Base-by-base conservation (phyloP, 352 stramenopile species). In the Peronospora farinosa region DNA sequence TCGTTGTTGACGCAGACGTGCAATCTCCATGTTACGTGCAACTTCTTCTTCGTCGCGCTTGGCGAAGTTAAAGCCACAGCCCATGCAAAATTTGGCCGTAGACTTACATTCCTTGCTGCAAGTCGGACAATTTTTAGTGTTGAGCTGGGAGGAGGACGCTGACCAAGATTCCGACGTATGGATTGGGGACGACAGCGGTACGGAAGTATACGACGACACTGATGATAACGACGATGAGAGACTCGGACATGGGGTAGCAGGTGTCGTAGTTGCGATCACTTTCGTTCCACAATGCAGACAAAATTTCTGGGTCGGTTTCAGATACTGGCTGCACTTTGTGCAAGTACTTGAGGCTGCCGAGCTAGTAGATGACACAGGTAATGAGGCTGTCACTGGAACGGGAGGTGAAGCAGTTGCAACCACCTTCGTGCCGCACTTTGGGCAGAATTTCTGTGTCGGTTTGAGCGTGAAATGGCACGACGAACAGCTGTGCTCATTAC, bases 41-140 rank as follows among this genome's bases (percentile, higher is more conserved):
- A 92, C 76, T 63, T 92, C 70, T 21, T 88, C 74, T 37, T 92
- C 78, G 13, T 90, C 81, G 41, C 76, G 74, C 42, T 78, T 65
- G 11, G 74, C 68, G 54, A 90, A 92, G 50, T 86, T 89, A 48
- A 86, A 86, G 35, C 81, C 81, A 32, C 81, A 92, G 21, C 67
- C 65, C 40, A 89, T 69, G 62, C 81, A 92, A 50, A 92, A 92
- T 51, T 92, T 92, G 39, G 78, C 77, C 5, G 66, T 60, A 23
- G 60, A 65, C 60, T 92, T 92, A 75, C 81, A 92, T 42, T 79
- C 60, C 36, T 78, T 79, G 38, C 65, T 64, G 52, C 81, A 92
- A 9, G 56, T 63, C 27, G 71, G 68, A 47, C 81, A 92, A n/a
- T 65, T 65, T 58, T 88, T 87, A 1, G 71, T 70, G 13, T 52